phyloP scores from a whole-genome alignment of 371 early-diverging fungal genomes.

The Mucor sp. region DNA sequence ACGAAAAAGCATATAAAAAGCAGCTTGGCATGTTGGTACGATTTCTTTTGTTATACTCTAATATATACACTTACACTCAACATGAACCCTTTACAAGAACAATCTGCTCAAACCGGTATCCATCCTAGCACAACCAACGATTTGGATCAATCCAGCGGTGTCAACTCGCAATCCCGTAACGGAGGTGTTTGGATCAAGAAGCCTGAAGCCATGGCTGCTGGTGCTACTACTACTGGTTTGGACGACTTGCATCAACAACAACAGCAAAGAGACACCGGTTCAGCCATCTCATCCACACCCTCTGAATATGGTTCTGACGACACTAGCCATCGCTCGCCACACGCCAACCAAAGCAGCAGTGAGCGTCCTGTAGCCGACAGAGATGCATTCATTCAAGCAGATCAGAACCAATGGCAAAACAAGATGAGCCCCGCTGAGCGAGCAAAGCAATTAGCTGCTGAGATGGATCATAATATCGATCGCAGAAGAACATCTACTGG shows the following conservation, averaged over 20 bases:
- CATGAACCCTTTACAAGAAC: not conserved
- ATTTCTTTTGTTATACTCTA: too few species aligned
- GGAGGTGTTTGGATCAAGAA: not conserved
- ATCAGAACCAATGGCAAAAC: slow-evolving; percentile 23
- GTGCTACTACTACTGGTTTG: not conserved
- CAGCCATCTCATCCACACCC: slow-evolving; percentile 10
- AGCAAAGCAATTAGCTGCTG: slow-evolving; percentile 29
- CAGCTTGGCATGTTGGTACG: too few species aligned
- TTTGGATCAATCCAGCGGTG: not conserved
- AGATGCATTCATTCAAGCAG: slow-evolving; percentile 29
- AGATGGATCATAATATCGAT: slow-evolving; percentile 17
- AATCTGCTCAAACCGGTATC: not conserved
- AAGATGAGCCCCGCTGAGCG: slow-evolving; percentile 31
- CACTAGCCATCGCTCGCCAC: not conserved
- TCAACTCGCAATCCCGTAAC: not conserved
- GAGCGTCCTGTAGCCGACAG: slow-evolving; percentile 25
- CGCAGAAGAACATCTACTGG: slow-evolving; percentile 1
- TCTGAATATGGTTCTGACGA: slow-evolving; percentile 18
- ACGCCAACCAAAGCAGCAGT: slow-evolving; percentile 1
- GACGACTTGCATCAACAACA: not conserved
- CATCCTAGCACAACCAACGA: not conserved
- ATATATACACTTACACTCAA: not conserved
- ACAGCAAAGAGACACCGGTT: not conserved
- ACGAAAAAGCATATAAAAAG: not conserved
- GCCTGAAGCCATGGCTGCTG: not conserved